Base-by-base conservation (phyloP, 2,329 filamentous ascomycete species). In the Diatrype stigma region DNA sequence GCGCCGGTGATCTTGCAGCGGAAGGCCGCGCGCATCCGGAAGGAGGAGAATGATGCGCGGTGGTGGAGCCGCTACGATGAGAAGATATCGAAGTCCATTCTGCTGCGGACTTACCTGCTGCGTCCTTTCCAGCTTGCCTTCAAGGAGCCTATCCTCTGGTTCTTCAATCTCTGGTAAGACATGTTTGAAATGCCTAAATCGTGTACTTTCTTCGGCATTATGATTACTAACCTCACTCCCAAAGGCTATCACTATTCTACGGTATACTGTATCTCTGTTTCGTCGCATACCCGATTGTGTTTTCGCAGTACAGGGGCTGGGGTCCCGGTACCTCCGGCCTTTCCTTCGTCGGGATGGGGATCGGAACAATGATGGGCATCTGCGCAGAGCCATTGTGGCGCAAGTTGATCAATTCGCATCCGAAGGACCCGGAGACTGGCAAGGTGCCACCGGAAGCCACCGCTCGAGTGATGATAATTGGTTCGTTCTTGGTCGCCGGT, bases 221-320 rank as follows among this genome's bases (percentile, higher is more conserved):
- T 10, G 26, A 6, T 6, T 44, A 21, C 32, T 26, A 16, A 22
- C 51, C 38, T 51, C 12, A 54, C 45, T n/a, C 23, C 17, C 7
- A 44, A 42, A 87, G 85, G 73, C 87, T 92, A 65, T 93, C 88
- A 1, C 73, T 96, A 37, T 82, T 96, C 34, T 96, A 96, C 66
- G 89, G 85, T 17, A 90, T 96, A 38, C 75, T 96, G 1, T 94
- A 94, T 63, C 82, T 96, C 30, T 95, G 90, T 70, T 96, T 96
- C 72, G 86, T 95, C 16, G 90, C 89, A 12, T 95, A 95, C 66
- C 91, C 91, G 0, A 87, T 95, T 52, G 87, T 96, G 51, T 96
- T 94, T 69, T 76, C 78, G 11, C 75, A 86, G 38, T 66, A 80
- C 51, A 86, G 92, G 17, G 89, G 89, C 53, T 96, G 91, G 92